Base-by-base conservation (phyloP, 1,284 basidiomycete genomes). In the Bondarzewia mesenterica region DNA sequence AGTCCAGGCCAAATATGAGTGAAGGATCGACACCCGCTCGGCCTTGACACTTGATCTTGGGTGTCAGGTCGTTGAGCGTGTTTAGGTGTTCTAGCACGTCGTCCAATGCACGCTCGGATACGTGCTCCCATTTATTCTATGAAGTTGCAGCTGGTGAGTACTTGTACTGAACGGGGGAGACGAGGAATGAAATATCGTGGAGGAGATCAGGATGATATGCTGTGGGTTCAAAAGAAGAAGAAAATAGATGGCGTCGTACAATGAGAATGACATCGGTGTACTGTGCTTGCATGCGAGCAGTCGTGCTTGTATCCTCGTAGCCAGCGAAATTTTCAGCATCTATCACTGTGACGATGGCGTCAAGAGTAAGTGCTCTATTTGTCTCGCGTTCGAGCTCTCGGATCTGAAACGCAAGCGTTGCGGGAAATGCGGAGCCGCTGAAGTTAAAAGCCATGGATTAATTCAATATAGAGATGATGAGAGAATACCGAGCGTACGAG, bases 211-310 rank as follows among this genome's bases (percentile, higher is more conserved):
- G 16, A 21, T 36, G 14, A 46, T 5, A 5, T 21, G 21, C 5
- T 14, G 35, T 27, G 27, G 26, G 12, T n/a, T 44, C 25, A 6
- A n/a, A n/a, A 14, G 23, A 10, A n/a, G 27, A 45, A n/a, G 23
- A 36, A 23, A 5, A 21, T 8, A 46, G 15, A 16, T 15, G 18
- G 18, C 4, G 2, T 67, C 85, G 51, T 52, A 89, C 88, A 48
- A 95, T 78, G 23, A 94, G 70, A 47, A 94, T 82, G 40, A 93
- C 74, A 60, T 95, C 92, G 3, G 90, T 92, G 62, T 93, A 95
- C 59, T 85, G 85, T n/a, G 92, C 89, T 69, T 93, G 91, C 79
- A 94, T 89, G 64, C 80, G 87, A 25, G 91, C 92, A 5, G 90
- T 91, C 0, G 86, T 84, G 20, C 85, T 90, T 2, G 79, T 85